These are phyloP conservation scores for Chytriomyces sp. DNA, from an alignment of 192 early-diverging fungal genomes.

Conservation along the genomic window DNA sequence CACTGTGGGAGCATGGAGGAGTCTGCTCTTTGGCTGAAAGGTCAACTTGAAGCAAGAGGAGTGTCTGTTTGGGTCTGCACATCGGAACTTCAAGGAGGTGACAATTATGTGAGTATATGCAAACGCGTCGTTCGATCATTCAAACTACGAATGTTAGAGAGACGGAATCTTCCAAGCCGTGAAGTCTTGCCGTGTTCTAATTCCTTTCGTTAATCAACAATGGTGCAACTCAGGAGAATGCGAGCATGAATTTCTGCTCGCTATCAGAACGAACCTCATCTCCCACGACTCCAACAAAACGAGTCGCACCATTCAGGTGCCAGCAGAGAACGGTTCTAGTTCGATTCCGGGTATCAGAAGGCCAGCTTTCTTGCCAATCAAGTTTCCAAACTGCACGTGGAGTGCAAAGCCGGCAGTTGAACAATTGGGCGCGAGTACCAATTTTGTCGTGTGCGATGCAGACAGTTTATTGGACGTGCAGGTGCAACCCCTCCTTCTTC, in stretches of 20 bases:
- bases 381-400: conserved; percentile 22
- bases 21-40: conserved; percentile 13
- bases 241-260: conserved; percentile 20
- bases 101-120: not conserved
- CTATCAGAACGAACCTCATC: conserved; percentile 24
- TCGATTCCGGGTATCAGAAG: conserved; percentile 22
- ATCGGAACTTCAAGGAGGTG: conserved; percentile 13
- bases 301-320: not conserved
- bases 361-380: conserved; percentile 26
- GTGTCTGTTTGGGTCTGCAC: conserved; percentile 30
- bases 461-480: not conserved
- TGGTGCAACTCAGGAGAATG: conserved; percentile 32
- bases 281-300: conserved; percentile 26
- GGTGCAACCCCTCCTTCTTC: not conserved
- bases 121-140: not conserved
- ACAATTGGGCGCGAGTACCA: conserved; percentile 18
- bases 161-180: conserved; percentile 23
- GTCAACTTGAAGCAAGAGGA: conserved; percentile 12
- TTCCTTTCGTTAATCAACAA: conserved; percentile 20
- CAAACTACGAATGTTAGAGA: not conserved
- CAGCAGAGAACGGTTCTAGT: not conserved
- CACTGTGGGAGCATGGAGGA: conserved; percentile 18
- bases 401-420: conserved; percentile 2
- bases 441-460: conserved; percentile 29
- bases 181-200: conserved; percentile 16